phyloP scores from a whole-genome alignment of 2,329 filamentous ascomycete genomes.

The Periconia digitata region DNA sequence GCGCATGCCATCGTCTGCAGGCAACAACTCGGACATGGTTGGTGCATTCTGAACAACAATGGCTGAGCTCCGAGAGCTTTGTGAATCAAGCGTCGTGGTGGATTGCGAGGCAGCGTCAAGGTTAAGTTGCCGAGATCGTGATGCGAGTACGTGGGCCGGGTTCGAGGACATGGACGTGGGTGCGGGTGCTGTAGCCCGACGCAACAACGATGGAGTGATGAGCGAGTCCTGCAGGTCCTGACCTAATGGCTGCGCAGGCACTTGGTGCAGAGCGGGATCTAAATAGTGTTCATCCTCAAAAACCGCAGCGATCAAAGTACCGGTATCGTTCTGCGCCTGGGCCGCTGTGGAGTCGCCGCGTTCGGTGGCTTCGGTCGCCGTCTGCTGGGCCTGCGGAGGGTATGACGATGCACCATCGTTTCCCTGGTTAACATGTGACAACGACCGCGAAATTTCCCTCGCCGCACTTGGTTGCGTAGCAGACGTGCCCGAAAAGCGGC shows the following conservation, averaged over 20 bases:
- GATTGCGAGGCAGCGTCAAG: slow-evolving; percentile 19
- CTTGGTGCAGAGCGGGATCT: not conserved
- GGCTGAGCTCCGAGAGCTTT: slow-evolving; percentile 9
- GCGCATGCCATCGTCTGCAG: slow-evolving; percentile 55
- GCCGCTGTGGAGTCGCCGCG: slow-evolving; percentile 5
- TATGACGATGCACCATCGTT: slow-evolving; percentile 2
- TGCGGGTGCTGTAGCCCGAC: slow-evolving; percentile 19
- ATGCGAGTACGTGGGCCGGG: slow-evolving; percentile 28
- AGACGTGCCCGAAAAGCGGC: slow-evolving; percentile 37
- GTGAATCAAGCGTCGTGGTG: slow-evolving; percentile 24
- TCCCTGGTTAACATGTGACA: slow-evolving; percentile 37
- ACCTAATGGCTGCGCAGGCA: not conserved
- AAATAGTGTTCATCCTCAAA: not conserved
- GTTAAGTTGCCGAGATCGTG: slow-evolving; percentile 28
- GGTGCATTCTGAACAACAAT: slow-evolving; percentile 24
- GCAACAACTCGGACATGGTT: slow-evolving; percentile 42
- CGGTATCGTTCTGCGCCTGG: not conserved
- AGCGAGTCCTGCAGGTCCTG: not conserved
- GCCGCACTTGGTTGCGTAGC: slow-evolving; percentile 18
- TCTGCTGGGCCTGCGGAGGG: not conserved
- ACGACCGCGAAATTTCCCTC: slow-evolving; percentile 22
- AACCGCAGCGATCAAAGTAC: not conserved
- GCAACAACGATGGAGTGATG: no score
- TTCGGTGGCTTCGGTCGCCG: not conserved
- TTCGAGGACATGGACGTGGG: slow-evolving; percentile 35